phyloP scores from a whole-genome alignment of 108 stramenopile genomes.

The Aurantiochytrium sp. region DNA sequence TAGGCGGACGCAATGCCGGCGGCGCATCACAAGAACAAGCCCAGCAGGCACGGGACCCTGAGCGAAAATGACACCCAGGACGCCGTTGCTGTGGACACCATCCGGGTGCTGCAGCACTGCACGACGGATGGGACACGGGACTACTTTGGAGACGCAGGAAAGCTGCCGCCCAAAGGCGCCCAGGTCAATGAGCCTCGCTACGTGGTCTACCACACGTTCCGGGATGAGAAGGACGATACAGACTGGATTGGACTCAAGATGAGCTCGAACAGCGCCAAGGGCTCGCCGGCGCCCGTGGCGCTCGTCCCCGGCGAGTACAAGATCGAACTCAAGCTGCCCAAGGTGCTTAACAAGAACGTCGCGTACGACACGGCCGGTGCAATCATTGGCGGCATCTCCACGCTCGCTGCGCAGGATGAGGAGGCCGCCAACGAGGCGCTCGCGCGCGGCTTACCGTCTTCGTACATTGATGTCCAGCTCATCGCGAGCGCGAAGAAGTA shows the following conservation, averaged over 20 bases:
- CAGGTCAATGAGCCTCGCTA: not conserved
- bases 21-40: not conserved
- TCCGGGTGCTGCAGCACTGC: slow-evolving; percentile 16
- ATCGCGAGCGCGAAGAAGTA: not conserved
- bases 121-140: not conserved
- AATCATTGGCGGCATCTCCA: not conserved
- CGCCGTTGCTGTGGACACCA: not conserved
- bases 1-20: not conserved
- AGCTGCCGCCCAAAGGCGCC: not conserved
- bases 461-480: not conserved
- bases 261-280: not conserved
- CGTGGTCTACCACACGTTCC: not conserved
- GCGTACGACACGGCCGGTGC: not conserved
- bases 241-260: slow-evolving; percentile 31
- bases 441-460: not conserved
- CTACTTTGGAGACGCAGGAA: not conserved
- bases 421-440: not conserved
- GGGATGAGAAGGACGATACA: slow-evolving; percentile 7
- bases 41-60: not conserved
- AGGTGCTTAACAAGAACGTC: not conserved
- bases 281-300: not conserved
- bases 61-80: not conserved
- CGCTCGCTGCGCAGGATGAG: not conserved
- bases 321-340: slow-evolving; percentile 9
- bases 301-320: slow-evolving; percentile 16